Percentiles rank a stretch among this genome's conserved stretches.
Conservation (phyloP, 306 rosid species). For the Quercus agrifolia region DNA sequence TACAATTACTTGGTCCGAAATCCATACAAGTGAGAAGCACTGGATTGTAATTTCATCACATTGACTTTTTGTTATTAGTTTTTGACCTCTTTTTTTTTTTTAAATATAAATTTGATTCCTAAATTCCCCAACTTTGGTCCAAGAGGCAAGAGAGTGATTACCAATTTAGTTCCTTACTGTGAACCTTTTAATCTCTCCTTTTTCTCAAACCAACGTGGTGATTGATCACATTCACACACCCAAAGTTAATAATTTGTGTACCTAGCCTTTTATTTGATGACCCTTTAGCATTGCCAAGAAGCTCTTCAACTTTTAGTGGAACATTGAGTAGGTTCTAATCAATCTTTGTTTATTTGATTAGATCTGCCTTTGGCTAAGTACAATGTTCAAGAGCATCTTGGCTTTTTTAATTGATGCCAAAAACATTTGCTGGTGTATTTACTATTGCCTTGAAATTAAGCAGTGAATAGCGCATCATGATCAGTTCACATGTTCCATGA, state of each 20-base stretch:
- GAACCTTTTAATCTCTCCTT: neutral
- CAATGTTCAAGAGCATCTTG: neutral
- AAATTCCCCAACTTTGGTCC: neutral
- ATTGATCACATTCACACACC: neutral
- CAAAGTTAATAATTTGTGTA: neutral
- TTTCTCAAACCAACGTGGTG: neutral
- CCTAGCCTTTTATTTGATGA: neutral
- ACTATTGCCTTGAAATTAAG: conserved; percentile 2
- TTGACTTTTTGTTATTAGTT: neutral
- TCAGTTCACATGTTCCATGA: neutral
- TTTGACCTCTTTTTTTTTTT: conserved; percentile 7
- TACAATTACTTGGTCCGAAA: conserved; percentile 43
- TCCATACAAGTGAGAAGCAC: conserved; percentile 18
- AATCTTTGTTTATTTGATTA: neutral
- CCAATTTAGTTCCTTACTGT: neutral
- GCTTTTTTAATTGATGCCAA: neutral
- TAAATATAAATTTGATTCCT: neutral
- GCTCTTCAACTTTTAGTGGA: too few species aligned
- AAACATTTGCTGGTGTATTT: neutral
- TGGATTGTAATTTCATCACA: neutral
- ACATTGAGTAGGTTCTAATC: neutral
- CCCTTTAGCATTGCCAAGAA: neutral
- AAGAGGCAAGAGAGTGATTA: neutral
- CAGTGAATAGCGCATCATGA: neutral
- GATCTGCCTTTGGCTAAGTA: neutral